Evolutionary conservation across 148 eudicot species (phyloP).

Genomic region (Polygonum aviculare): DNA sequence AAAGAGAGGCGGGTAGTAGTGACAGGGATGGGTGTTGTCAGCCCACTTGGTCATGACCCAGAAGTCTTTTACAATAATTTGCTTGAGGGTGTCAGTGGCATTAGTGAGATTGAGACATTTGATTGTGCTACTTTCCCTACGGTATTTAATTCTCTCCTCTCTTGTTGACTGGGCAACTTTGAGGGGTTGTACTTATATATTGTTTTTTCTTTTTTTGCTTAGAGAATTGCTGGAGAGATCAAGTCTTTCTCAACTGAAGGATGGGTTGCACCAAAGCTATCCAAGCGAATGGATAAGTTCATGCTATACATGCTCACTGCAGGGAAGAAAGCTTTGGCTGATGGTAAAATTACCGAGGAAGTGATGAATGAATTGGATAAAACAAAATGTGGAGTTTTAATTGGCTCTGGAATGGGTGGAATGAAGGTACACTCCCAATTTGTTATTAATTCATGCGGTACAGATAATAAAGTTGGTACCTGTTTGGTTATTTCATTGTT

Average conservation of each 20-base stretch:
- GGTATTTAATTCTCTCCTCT: slow-evolving; percentile 24
- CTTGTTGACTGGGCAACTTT: neutral
- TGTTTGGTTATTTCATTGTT: neutral
- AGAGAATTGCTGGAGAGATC: slow-evolving; percentile 98
- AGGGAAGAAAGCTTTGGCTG: slow-evolving; percentile 88
- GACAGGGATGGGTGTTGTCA: slow-evolving; percentile 91
- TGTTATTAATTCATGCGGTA: neutral
- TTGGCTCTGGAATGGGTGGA: slow-evolving; percentile 98
- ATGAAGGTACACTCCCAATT: slow-evolving; percentile 54
- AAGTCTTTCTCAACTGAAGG: slow-evolving; percentile 85
- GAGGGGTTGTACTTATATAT: neutral
- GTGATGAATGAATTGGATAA: slow-evolving; percentile 68
- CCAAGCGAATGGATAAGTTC: slow-evolving; percentile 87
- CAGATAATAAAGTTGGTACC: neutral
- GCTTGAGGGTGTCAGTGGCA: slow-evolving; percentile 93
- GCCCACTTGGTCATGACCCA: slow-evolving; percentile 69
- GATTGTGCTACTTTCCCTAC: slow-evolving; percentile 74
- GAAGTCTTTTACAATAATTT: slow-evolving; percentile 73
- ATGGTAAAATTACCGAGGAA: slow-evolving; percentile 75
- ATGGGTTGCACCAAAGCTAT: slow-evolving; percentile 80
- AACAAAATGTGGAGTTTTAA: slow-evolving; percentile 76
- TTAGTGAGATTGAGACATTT: slow-evolving; percentile 74
- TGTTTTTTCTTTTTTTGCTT: slow-evolving; percentile 12
- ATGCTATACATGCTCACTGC: slow-evolving; percentile 96
- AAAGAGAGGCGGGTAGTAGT: slow-evolving; percentile 79